A percentile compares a stretch with the other conserved stretches of the same genome.
phyloP scores from a whole-genome alignment of 2,329 filamentous ascomycete genomes.

The Colletotrichum navitas region DNA sequence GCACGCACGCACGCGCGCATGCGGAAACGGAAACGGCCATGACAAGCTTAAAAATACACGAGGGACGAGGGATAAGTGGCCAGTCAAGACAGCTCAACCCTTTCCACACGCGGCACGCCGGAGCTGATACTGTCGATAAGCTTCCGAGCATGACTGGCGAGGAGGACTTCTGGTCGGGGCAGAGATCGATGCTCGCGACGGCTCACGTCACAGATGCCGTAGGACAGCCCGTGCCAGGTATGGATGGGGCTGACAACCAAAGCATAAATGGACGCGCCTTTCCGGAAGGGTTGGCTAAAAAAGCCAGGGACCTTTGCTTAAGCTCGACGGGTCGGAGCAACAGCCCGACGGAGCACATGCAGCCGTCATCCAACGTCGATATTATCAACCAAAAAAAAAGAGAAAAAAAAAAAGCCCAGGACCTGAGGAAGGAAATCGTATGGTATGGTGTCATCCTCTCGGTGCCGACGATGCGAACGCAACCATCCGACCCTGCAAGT shows the following conservation, averaged over 20 bases:
- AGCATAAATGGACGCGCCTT: slow-evolving; percentile 19
- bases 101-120: slow-evolving; percentile 15
- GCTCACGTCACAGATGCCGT: slow-evolving; percentile 39
- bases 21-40: slow-evolving; percentile 34
- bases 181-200: slow-evolving; percentile 41
- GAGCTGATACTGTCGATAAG: slow-evolving; percentile 39
- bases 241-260: slow-evolving; percentile 27
- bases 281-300: background rate
- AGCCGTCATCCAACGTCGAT: slow-evolving; percentile 22
- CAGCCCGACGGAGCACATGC: slow-evolving; percentile 23
- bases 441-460: slow-evolving; percentile 3
- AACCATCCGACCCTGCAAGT: background rate
- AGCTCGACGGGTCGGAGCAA: slow-evolving; percentile 29
- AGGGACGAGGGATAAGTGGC: slow-evolving; percentile 20
- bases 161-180: slow-evolving; percentile 16
- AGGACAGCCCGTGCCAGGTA: slow-evolving; percentile 34
- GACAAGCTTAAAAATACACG: slow-evolving; percentile 39
- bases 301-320: slow-evolving; percentile 12
- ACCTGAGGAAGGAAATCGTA: background rate
- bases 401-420: background rate
- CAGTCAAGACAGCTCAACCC: slow-evolving; percentile 4
- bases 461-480: slow-evolving; percentile 9
- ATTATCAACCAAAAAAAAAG: background rate
- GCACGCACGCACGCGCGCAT: slow-evolving; percentile 21
- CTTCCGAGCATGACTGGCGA: slow-evolving; percentile 32